Percentiles rank a stretch among this genome's conserved stretches.
Conservation (phyloP, 176 grass and related monocot genomes). For the Luzula sylvatica region DNA sequence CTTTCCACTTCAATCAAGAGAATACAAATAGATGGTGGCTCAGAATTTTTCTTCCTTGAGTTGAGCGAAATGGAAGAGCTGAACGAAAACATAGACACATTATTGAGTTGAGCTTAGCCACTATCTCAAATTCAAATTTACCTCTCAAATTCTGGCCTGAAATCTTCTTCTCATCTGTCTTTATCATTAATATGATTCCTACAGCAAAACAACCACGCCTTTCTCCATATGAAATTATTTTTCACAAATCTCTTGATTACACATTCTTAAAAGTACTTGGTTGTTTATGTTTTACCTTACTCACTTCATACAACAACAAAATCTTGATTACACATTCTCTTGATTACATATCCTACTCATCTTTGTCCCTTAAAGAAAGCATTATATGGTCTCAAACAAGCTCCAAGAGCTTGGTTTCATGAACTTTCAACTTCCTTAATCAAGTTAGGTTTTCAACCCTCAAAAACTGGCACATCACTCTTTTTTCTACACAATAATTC, state of each 20-base stretch:
- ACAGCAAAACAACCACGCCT: too few relatives aligned
- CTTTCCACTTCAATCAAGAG: background rate
- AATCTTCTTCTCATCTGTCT: background rate
- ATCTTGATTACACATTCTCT: too few relatives aligned
- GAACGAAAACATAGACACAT: too few relatives aligned
- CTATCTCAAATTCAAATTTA: background rate
- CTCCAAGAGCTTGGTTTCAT: background rate
- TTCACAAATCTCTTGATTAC: background rate
- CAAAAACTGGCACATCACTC: background rate
- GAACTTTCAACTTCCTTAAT: background rate
- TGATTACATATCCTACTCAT: too few relatives aligned
- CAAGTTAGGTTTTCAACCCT: background rate
- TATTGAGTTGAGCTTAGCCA: background rate
- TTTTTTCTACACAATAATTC: background rate
- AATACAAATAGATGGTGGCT: background rate
- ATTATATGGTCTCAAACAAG: background rate
- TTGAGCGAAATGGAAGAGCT: background rate
- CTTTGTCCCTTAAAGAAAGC: too few relatives aligned
- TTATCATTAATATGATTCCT: background rate
- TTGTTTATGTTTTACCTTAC: background rate
- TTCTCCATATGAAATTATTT: background rate
- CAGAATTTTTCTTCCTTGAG: background rate
- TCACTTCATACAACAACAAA: background rate
- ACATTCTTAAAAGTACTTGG: background rate
- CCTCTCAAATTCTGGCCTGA: too few relatives aligned